Conservation (phyloP, 768 basidiomycete species). For the Psilocybe tampanensis region DNA sequence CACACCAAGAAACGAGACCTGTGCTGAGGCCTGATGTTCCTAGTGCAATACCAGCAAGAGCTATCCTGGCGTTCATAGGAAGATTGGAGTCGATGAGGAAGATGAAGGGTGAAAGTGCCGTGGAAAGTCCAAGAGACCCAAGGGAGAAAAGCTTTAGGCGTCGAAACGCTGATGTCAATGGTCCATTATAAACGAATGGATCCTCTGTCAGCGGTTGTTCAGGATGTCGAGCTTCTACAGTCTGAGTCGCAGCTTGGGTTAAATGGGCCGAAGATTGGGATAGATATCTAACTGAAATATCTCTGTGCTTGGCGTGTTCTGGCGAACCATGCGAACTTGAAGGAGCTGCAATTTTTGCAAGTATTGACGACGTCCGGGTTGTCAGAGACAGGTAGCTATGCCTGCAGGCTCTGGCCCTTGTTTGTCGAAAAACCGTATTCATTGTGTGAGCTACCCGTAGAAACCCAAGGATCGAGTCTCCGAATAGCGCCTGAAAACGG, state of each 20-base stretch:
- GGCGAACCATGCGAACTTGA: neutral
- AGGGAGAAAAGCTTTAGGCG: slow-evolving; percentile 84
- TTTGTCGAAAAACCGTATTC: slow-evolving; percentile 9
- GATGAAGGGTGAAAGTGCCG: slow-evolving; percentile 75
- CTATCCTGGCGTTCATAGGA: slow-evolving; percentile 66
- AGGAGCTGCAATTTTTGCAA: neutral
- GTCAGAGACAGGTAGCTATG: neutral
- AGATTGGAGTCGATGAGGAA: slow-evolving; percentile 80
- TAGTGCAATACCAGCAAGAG: slow-evolving; percentile 70
- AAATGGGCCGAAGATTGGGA: slow-evolving; percentile 14
- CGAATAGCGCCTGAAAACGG: no score
- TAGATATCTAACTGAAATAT: slow-evolving; percentile 12
- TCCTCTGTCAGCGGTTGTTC: slow-evolving; percentile 28
- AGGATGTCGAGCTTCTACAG: slow-evolving; percentile 5
- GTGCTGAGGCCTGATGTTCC: slow-evolving; percentile 77
- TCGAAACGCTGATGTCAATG: slow-evolving; percentile 71
- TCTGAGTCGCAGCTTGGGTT: slow-evolving; percentile 9
- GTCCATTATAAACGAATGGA: slow-evolving; percentile 62
- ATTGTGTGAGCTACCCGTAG: neutral
- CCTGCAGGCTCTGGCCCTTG: neutral
- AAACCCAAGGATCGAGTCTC: no score
- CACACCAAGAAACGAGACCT: slow-evolving; percentile 69
- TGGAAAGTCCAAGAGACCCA: slow-evolving; percentile 70
- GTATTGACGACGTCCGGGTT: neutral
- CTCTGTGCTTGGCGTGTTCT: neutral